Evolutionary conservation across 2,329 filamentous ascomycete genomes (phyloP), one percentile per base, ranked within the genome.

Genomic region (Apiospora arundinis): DNA sequence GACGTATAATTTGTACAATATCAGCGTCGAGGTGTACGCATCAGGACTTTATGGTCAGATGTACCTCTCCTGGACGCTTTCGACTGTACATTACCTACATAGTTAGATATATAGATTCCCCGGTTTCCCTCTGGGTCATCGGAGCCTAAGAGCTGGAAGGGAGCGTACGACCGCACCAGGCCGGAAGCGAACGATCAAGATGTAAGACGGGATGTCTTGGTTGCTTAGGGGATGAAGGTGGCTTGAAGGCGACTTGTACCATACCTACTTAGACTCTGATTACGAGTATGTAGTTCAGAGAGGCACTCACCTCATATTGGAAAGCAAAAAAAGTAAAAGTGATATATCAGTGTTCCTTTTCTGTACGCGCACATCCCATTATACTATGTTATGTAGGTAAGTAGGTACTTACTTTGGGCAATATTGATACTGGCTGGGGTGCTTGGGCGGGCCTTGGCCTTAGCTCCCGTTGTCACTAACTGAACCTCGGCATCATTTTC

Each of bases 1-100:
- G 65, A 67, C 40, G 65, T 46, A 32, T 67, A 28, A 63, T 23
- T 67, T 67, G 65, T 67, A 67, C 44, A 46, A 67, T 67, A 63
- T 14, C 56, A 40, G 56, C 32, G 32, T 18, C 56, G 56, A 63
- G 56, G 56, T 11, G 18, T 63, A 40, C 8, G 18, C 28, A 60
- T 37, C 49, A 32, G 25, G 28, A 37, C 28, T 37, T 18, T 7
- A 18, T 48, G 45, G 7, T 32, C 25, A 8, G 28, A 60, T 60
- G 16, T 60, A 37, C 16, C 11, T 37, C 9, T 8, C 28, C 56
- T 40, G 32, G 56, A 40, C 32, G 4, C n/a, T n/a, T 63, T 63
- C 32, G 2, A 63, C 32, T 63, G 56, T 63, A 63, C 56, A 63
- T n/a, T 63, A 48, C 21, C 45, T 45, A 40, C 32, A 6, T 63